Evolutionary conservation across 139 green algal genomes (phyloP).

Genomic region (Dunaliella sp.): DNA sequence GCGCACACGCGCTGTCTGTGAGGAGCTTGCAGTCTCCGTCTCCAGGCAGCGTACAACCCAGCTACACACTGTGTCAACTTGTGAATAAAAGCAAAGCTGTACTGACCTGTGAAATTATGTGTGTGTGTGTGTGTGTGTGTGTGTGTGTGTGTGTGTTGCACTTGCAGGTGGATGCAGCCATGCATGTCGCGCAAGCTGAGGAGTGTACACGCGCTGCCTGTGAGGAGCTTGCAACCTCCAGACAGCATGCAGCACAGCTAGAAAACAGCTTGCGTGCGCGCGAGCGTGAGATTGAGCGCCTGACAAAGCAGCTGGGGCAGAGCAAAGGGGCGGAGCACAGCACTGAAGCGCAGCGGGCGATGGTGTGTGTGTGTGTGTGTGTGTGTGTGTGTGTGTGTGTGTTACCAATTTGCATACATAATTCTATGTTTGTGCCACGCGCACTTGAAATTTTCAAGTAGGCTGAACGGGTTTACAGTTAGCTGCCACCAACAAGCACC

Average conservation of each 20-base stretch:
- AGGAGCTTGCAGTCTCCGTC: not conserved
- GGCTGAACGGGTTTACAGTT: no score
- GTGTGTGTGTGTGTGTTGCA: no score
- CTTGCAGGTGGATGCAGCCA: not conserved
- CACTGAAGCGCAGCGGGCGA: slow-evolving; percentile 1
- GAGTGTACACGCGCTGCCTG: not conserved
- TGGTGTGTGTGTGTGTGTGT: not conserved
- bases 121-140: no score
- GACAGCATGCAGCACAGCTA: slow-evolving; percentile 7
- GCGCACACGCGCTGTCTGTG: not conserved
- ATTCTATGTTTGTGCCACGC: no score
- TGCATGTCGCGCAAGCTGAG: not conserved
- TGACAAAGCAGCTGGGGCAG: not conserved
- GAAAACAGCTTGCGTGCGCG: slow-evolving; percentile 5
- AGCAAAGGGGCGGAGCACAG: slow-evolving; percentile 1
- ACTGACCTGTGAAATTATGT: no score
- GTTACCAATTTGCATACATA: not conserved
- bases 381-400: not conserved
- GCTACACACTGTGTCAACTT: no score
- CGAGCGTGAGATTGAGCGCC: slow-evolving; percentile 16
- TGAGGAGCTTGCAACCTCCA: not conserved
- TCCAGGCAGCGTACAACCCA: not conserved
- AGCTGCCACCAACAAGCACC: no score
- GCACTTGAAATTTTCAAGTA: no score
- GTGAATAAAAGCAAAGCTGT: no score